Base-by-base conservation (phyloP, 2,329 filamentous ascomycete genomes). In the Sporothrix protearum region DNA sequence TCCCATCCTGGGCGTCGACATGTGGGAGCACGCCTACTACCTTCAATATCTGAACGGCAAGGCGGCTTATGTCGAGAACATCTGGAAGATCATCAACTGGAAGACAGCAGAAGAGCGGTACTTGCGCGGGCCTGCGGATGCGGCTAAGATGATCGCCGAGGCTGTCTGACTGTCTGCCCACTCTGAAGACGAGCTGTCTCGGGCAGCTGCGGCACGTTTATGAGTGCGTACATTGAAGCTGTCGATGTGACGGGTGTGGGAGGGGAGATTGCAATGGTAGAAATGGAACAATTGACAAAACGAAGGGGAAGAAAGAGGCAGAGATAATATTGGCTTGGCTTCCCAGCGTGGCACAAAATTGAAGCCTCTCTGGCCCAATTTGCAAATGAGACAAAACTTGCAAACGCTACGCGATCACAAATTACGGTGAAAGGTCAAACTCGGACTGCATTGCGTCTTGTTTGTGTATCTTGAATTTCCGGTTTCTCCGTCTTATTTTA, bases 21-120 rank as follows among this genome's bases (percentile, higher is more conserved):
- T 96, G 88, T 96, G 93, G 93, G 93, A 97, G 83, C 93, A 97
- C 82, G 93, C 93, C 0, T 97, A 96, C 79, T 97, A 97, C 78
- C 82, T 63, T 30, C 84, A 92, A 87, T 94, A 93, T 76, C 83
- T 91, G 72, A 94, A 94, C 76, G 88, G 89, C 73, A 93, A 93
- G 80, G 89, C 89, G 0, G 88, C 88, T 0, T 94, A 94, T 76
- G 86, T 93, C 7, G 87, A 91, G 73, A 91, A 91, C 74, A 91
- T 93, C 76, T 94, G 91, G 91, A 88, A 88, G 45, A 87, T 94
- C 42, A 88, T 94, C 77, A 93, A 93, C 82, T 94, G 91, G 92
- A 88, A 89, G 81, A 89, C 85, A 5, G 86, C 88, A 1, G 90
- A 92, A 81, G 80, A 84, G 72, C 85, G 91, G 39, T 92, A 87